Conservation (phyloP, 441 rosid species). For the Pelargonium citronellum region DNA sequence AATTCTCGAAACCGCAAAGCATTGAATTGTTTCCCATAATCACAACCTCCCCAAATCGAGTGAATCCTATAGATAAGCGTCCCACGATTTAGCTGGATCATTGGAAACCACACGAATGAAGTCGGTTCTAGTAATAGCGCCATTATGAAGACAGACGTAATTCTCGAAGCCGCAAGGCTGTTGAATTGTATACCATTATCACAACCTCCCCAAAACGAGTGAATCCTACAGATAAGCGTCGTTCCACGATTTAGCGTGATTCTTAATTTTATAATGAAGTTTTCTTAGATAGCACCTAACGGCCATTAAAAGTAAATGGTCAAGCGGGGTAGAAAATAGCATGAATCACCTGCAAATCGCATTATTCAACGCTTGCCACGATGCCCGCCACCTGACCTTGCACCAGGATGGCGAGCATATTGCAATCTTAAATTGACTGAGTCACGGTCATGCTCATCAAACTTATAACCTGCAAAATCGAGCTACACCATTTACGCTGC, state of each 20-base stretch:
- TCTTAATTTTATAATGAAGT: slow-evolving; percentile 25
- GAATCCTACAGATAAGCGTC: not conserved
- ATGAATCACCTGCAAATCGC: slow-evolving; percentile 39
- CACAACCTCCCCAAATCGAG: slow-evolving; percentile 8
- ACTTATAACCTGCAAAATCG: slow-evolving; percentile 57
- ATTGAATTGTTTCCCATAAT: not conserved
- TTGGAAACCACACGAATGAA: too few species aligned
- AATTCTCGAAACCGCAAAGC: not conserved
- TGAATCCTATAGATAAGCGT: not conserved
- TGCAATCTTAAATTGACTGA: slow-evolving; percentile 55
- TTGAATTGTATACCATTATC: not conserved
- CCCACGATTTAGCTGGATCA: too few species aligned
- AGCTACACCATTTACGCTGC: not conserved
- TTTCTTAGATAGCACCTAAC: slow-evolving; percentile 27
- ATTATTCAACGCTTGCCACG: slow-evolving; percentile 53
- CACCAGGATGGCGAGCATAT: slow-evolving; percentile 78
- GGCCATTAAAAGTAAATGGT: slow-evolving; percentile 31
- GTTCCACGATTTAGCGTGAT: slow-evolving; percentile 37
- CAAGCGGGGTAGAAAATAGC: slow-evolving; percentile 24
- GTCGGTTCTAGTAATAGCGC: too few species aligned
- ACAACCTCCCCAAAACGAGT: slow-evolving; percentile 7
- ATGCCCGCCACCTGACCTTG: slow-evolving; percentile 66
- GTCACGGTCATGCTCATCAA: slow-evolving; percentile 61
- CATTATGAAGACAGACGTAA: too few species aligned
- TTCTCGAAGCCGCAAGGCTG: not conserved